phyloP scores from a whole-genome alignment of 345 rosid species.

The Firmiana major region DNA sequence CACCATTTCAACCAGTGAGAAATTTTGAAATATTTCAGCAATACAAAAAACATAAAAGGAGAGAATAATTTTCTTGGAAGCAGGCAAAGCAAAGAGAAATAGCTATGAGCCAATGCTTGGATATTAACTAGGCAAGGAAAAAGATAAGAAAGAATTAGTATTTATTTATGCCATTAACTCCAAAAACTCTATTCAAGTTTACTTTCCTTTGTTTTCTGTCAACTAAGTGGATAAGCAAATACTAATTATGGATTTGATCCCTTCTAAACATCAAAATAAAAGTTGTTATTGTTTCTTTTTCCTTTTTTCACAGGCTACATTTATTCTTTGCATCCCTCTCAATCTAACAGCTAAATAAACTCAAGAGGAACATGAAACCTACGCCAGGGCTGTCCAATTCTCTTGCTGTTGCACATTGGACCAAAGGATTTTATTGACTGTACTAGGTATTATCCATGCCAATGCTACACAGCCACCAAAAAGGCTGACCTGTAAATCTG shows the following conservation, averaged over 20 bases:
- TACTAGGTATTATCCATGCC: conserved; percentile 16
- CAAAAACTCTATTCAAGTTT: background rate
- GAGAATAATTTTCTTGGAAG: background rate
- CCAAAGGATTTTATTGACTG: conserved; percentile 13
- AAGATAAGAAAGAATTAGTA: background rate
- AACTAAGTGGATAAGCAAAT: background rate
- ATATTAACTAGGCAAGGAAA: background rate
- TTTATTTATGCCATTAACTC: background rate
- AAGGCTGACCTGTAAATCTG: conserved; percentile 15
- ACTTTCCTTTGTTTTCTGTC: background rate
- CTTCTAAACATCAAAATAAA: background rate
- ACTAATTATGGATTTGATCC: background rate
- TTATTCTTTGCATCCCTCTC: background rate
- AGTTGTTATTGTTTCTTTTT: background rate
- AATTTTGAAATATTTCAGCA: background rate
- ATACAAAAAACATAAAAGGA: background rate
- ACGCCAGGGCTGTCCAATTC: conserved; percentile 15
- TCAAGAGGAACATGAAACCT: background rate
- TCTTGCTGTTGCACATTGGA: conserved; percentile 14
- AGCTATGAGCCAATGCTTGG: background rate
- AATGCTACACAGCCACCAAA: conserved; percentile 14
- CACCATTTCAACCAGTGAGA: background rate
- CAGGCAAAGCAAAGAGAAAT: background rate
- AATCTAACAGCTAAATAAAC: background rate
- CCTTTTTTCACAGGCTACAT: background rate